Evolutionary conservation across 192 early-diverging fungal species (phyloP).

Genomic region (Podila minutissima): DNA sequence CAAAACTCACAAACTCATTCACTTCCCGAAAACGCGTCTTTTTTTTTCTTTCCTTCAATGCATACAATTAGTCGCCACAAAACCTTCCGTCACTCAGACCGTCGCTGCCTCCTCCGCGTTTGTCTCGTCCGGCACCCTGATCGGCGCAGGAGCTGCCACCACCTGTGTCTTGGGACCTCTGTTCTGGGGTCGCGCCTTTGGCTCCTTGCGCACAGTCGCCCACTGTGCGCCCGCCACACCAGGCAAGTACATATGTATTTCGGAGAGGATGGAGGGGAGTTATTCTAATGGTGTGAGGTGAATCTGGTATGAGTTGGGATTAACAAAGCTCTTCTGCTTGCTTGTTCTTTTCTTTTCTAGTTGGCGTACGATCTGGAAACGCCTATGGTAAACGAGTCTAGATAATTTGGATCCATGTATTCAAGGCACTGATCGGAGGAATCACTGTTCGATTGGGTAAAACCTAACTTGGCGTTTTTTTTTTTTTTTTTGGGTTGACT

Average conservation of each 20-base stretch:
- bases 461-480: background rate
- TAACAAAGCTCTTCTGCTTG: too few species aligned
- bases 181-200: background rate
- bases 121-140: too few species aligned
- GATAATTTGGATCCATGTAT: too few species aligned
- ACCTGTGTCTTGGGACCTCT: slow-evolving; percentile 6
- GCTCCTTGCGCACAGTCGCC: background rate
- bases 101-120: too few species aligned
- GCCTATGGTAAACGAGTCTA: background rate
- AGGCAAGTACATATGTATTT: background rate
- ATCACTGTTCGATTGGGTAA: background rate
- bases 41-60: background rate
- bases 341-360: background rate
- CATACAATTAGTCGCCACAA: background rate
- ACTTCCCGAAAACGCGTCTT: background rate
- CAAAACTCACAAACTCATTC: background rate
- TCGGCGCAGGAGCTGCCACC: background rate
- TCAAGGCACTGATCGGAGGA: background rate
- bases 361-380: background rate
- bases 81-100: background rate
- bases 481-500: background rate
- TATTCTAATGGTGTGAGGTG: background rate
- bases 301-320: too few species aligned
- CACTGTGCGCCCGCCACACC: background rate
- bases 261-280: background rate